Percentiles rank a stretch among this genome's conserved stretches.
Conservation (phyloP, 148 eudicot species). For the Cornus kousa region DNA sequence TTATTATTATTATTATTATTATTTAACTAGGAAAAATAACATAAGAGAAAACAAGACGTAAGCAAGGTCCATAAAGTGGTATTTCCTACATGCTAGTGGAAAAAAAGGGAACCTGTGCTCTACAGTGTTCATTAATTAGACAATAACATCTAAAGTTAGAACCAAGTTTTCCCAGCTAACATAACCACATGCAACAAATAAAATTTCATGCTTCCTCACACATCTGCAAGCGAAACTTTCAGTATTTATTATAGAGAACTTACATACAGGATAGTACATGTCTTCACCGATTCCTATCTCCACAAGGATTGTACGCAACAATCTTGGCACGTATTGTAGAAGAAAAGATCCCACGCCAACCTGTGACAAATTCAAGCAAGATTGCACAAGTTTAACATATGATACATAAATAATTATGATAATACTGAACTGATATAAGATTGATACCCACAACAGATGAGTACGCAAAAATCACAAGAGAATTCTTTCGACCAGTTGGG, state of each 20-base stretch:
- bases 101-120: not conserved
- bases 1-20: no score
- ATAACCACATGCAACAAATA: not conserved
- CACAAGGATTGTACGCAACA: slow-evolving; percentile 51
- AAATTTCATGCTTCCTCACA: not conserved
- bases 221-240: not conserved
- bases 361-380: slow-evolving; percentile 31
- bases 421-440: slow-evolving; percentile 14
- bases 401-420: not conserved
- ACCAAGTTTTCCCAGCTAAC: not conserved
- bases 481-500: slow-evolving; percentile 82
- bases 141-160: not conserved
- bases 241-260: slow-evolving; percentile 35
- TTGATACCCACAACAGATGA: slow-evolving; percentile 62
- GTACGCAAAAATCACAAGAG: slow-evolving; percentile 67
- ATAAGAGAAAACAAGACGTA: not conserved
- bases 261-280: slow-evolving; percentile 96
- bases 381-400: no score
- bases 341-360: slow-evolving; percentile 82
- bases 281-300: slow-evolving; percentile 88
- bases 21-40: not conserved
- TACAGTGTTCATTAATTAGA: not conserved
- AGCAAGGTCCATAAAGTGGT: not conserved
- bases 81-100: not conserved
- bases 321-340: slow-evolving; percentile 57